Evolutionary conservation across 352 stramenopile species (phyloP), one percentile per base, ranked within the genome.

Genomic region (Phytophthora sansomeana): DNA sequence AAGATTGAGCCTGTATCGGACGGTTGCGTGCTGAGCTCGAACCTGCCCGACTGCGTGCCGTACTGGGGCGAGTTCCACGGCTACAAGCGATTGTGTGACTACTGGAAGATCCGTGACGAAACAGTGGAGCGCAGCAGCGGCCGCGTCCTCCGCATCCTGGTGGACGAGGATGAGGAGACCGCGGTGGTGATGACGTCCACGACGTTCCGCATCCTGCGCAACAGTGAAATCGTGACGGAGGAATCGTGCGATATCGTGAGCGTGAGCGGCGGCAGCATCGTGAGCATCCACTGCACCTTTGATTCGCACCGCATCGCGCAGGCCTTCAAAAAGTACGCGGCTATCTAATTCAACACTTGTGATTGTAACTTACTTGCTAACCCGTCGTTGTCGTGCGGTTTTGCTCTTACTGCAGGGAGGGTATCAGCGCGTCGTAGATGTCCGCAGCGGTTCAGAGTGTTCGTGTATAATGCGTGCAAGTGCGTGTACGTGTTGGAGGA

Each of bases 1-100:
- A 91, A 91, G 68, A 93, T 92, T 46, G 83, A 94, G 17, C 75
- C 81, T 1, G 80, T 94, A 30, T 81, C 80, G 24, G 81, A 91
- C 26, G 70, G 69, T 28, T 92, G 83, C 28, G 83, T 96, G 32
- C 51, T 96, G 55, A 94, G 88, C 67, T 96, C 88, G 6, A 96
- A 96, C 72, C 55, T 96, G 52, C 88, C 88, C 0, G 83, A 93
- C 52, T 92, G 83, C 28, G 88, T 96, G 61, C 88, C 88, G 28
- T 96, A 92, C 63, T 96, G 88, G 88, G 88, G 88, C 32, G 88
- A 96, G 57, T 96, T 95, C 68, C 88, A 96, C 51, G 88, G 88
- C 9, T 92, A 93, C 86, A 90, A 94, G 69, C 86, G 88, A 7
- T 54, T 96, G 41, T 91, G 87, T 49, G 86, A 96, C 63, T 96